These are phyloP conservation scores for Acanthochlamys bracteata DNA, from an alignment of 106 monocot species.

Conservation along the genomic window DNA sequence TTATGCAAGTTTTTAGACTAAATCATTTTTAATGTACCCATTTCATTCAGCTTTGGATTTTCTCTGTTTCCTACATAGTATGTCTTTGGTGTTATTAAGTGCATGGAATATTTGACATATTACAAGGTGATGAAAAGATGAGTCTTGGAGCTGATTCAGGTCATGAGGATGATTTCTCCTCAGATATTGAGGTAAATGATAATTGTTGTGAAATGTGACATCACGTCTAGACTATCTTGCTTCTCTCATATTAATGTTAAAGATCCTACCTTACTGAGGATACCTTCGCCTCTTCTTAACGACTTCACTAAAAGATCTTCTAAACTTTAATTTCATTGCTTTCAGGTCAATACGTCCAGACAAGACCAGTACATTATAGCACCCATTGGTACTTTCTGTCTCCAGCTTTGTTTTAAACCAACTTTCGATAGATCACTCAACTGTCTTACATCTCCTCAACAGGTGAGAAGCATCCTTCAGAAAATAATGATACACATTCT, in stretches of 20 bases:
- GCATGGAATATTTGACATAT: no score
- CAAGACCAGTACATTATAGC: conserved; percentile 63
- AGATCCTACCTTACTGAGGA: no score
- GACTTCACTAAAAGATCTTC: not conserved
- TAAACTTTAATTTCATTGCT: not conserved
- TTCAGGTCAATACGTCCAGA: conserved; percentile 43
- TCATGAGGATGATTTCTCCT: conserved; percentile 43
- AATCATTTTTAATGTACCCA: no score
- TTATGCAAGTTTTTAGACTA: no score
- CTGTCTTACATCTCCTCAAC: conserved; percentile 2
- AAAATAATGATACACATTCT: conserved; percentile 37
- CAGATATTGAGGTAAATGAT: conserved; percentile 70
- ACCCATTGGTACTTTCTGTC: conserved; percentile 48
- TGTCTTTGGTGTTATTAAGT: no score
- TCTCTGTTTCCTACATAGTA: no score
- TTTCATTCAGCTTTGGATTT: no score
- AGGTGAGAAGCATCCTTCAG: conserved; percentile 32
- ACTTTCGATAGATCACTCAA: conserved; percentile 3
- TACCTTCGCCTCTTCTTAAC: no score
- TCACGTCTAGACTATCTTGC: no score
- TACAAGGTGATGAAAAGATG: conserved; percentile 40
- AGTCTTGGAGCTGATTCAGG: conserved; percentile 58
- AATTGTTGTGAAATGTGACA: not conserved
- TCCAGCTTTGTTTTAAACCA: not conserved
- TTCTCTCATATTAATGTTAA: no score